Evolutionary conservation across 208 protist species (phyloP).

Genomic region (Trypanosoma rangeli): DNA sequence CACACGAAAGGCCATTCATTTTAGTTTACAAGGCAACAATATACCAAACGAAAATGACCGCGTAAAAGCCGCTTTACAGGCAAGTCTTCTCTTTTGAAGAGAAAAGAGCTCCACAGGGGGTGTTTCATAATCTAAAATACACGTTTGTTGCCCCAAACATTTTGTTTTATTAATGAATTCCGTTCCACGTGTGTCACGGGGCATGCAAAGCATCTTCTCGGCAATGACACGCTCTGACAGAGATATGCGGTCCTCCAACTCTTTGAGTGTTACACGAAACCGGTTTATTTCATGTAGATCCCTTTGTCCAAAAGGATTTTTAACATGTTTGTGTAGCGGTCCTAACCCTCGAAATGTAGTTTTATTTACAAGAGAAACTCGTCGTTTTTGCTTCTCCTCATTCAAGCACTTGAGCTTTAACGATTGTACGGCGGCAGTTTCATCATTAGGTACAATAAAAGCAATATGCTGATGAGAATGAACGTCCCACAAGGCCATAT

Average conservation of each 20-base stretch:
- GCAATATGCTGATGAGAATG: constrained; percentile 44
- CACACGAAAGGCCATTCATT: neutral
- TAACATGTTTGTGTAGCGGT: neutral
- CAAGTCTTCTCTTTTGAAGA: constrained; percentile 14
- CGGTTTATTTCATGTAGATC: neutral
- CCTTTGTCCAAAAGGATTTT: neutral
- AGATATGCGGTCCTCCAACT: constrained; percentile 9
- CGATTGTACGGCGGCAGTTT: neutral
- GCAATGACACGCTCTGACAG: constrained; percentile 6
- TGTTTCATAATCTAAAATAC: neutral
- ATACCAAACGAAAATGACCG: too few species aligned
- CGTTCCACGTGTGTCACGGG: neutral
- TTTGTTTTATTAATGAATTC: neutral
- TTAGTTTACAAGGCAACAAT: neutral
- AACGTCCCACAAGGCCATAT: constrained; percentile 48
- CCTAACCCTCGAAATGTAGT: neutral
- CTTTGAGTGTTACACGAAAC: constrained; percentile 11
- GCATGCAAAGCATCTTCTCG: neutral
- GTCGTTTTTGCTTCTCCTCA: neutral
- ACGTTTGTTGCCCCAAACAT: neutral
- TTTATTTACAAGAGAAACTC: neutral
- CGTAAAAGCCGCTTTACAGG: neutral
- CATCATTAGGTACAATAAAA: constrained; percentile 53
- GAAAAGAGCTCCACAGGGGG: constrained; percentile 7
- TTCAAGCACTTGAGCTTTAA: neutral